Base-by-base conservation (phyloP, 768 basidiomycete genomes). In the Termitomyces sp. region DNA sequence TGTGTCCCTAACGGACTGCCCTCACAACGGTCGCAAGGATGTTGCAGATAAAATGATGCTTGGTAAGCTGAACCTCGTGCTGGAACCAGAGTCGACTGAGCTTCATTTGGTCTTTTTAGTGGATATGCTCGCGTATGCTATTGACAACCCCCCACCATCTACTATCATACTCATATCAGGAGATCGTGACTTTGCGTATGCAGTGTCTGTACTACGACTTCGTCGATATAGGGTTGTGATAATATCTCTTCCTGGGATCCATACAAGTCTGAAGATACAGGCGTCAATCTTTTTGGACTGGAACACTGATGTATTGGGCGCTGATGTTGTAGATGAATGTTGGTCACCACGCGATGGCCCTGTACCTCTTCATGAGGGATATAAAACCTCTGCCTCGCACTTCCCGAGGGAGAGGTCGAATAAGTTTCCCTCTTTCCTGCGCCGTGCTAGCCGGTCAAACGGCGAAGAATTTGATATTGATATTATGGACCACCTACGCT, bases 161-260 rank as follows among this genome's bases (percentile, higher is more conserved):
- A 86, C 85, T 16, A 70, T 87, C 61, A 68, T 88, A 43, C 72
- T 90, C 37, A 84, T 90, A 62, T 78, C 86, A 0, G 84, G 82
- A 17, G 86, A 89, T 68, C 76, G 84, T 41, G 86, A 88, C 65
- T 82, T 86, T 61, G 79, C 81, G 4, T 88, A 86, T 64, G 81
- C 82, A n/a, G 67, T 86, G 44, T 81, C 86, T 1, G 72, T 75
- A 35, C 70, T 89, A 46, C 78, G 81, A 32, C 73, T 82, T 52
- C 78, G 84, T 56, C 71, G 71, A 44, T 84, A 83, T 65, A 69
- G 73, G 17, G 77, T 87, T 35, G 70, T 86, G 45, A 59, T 87
- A 25, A 68, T 87, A 43, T 74, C 75, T n/a, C 75, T 72, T 31
- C 67, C 71, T 16, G 69, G 67, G 8, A 66, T 73, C 4, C 76